Evolutionary conservation across 2,329 filamentous ascomycete genomes (phyloP).

Genomic region (Tolypocladium inflatum): DNA sequence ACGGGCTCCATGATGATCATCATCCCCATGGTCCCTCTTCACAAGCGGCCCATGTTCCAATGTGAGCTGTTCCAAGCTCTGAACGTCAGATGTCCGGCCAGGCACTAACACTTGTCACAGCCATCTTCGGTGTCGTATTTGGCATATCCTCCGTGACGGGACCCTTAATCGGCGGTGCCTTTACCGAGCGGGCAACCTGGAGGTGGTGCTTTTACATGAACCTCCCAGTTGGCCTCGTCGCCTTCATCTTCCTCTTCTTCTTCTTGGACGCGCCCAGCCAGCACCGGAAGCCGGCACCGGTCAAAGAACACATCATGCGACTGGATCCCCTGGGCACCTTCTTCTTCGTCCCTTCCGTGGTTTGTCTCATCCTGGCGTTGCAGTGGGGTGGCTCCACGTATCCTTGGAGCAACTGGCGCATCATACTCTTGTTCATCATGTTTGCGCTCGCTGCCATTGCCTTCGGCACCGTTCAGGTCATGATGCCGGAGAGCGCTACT

Average conservation of each 20-base stretch:
- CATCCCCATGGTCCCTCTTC: constrained; percentile 48
- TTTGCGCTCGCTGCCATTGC: constrained; percentile 35
- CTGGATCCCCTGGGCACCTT: constrained; percentile 51
- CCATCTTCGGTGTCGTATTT: constrained; percentile 44
- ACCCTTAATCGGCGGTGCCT: constrained; percentile 43
- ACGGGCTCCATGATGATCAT: constrained; percentile 47
- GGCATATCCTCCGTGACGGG: constrained; percentile 45
- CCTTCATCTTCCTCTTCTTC: constrained; percentile 37
- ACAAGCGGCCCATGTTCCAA: constrained; percentile 50
- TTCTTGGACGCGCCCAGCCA: constrained; percentile 34
- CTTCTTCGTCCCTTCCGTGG: constrained; percentile 49
- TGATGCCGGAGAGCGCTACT: constrained; percentile 45
- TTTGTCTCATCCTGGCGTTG: constrained; percentile 52
- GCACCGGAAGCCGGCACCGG: constrained; percentile 15
- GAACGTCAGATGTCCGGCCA: background rate
- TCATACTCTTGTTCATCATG: constrained; percentile 43
- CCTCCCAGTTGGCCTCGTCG: constrained; percentile 43
- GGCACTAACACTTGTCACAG: constrained; percentile 1
- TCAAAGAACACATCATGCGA: constrained; percentile 35
- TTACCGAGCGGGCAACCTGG: constrained; percentile 39
- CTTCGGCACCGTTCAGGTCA: constrained; percentile 42
- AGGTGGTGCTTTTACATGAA: constrained; percentile 53
- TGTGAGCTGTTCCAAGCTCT: constrained; percentile 14
- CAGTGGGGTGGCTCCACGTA: constrained; percentile 52
- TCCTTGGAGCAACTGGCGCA: constrained; percentile 40